Evolutionary conservation across 768 basidiomycete genomes (phyloP).

Genomic region (Tricholoma bakamatsutake): DNA sequence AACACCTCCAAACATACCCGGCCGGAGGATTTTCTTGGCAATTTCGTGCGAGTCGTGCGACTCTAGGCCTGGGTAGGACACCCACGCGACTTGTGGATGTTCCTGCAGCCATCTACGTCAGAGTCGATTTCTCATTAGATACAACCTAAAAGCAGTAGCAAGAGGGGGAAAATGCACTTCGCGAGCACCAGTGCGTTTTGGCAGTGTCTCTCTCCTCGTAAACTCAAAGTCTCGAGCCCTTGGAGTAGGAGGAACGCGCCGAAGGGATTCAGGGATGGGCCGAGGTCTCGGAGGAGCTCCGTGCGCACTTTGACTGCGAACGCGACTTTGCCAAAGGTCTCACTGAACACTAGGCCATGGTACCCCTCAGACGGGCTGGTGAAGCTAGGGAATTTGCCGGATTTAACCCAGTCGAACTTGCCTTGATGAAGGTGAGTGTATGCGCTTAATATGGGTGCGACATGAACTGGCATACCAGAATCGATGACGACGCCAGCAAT

Average conservation of each 20-base stretch:
- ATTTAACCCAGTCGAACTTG: constrained; percentile 68
- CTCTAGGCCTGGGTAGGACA: constrained; percentile 68
- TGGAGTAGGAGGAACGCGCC: constrained; percentile 71
- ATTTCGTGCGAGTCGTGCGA: constrained; percentile 54
- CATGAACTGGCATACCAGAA: constrained; percentile 35
- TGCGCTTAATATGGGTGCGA: constrained; percentile 7
- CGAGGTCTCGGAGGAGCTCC: constrained; percentile 61
- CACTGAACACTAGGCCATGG: constrained; percentile 61
- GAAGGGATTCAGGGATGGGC: constrained; percentile 63
- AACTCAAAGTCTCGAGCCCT: constrained; percentile 70
- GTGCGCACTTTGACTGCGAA: constrained; percentile 63
- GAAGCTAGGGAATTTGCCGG: constrained; percentile 69
- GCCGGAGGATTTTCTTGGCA: constrained; percentile 52
- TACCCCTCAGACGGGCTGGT: constrained; percentile 73
- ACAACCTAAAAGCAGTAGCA: not conserved
- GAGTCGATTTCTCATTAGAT: constrained; percentile 4
- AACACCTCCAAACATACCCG: constrained; percentile 61
- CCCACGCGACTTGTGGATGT: constrained; percentile 68
- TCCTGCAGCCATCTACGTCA: constrained; percentile 48
- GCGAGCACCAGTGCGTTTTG: constrained; percentile 70
- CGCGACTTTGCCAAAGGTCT: constrained; percentile 59
- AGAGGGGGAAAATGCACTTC: constrained; percentile 23
- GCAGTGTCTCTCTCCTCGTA: constrained; percentile 66
- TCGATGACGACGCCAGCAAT: constrained; percentile 75
- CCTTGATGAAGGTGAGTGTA: constrained; percentile 21